Evolutionary conservation across 106 monocot genomes (phyloP), one percentile per base, ranked within the genome.

Genomic region (Allium fistulosum): DNA sequence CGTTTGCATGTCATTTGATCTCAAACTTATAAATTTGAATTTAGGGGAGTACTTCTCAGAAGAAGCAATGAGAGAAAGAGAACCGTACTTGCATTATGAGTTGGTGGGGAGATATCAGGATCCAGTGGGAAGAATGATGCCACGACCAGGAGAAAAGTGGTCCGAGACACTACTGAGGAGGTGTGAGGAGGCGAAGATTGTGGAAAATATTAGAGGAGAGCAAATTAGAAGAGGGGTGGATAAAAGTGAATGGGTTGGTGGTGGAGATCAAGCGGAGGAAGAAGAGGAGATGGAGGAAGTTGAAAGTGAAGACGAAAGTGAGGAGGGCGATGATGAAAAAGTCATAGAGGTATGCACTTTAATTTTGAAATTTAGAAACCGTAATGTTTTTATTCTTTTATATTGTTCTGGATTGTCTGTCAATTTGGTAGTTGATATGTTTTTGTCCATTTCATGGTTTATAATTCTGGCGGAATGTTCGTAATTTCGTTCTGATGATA

Each of bases 11-110:
- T 37, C 37, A 37, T 2, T 37, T 37, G 37, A 2, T 37, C 37
- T 37, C 37, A 2, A 37, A 37, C 37, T 37, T 37, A 37, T 37
- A 37, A 37, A 37, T 37, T 37, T 37, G 37, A 37, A 37, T 37
- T 37, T 37, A 0, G 97, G 92, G 72, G 89, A 84, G 46, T 97
- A 97, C 61, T 97, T 97, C 71, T 89, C 92, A 0, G 97, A 97
- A 79, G 92, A 90, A 9, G 82, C 89, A 2, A 99, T 99, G 97
- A 62, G 92, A 70, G 92, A 92, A 77, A 74, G 97, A 62, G 97
- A 99, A 66, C 90, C 97, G 8, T 99, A 90, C 71, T 66, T 99
- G 48, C 97, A 99, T 57, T 76, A 99, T 45, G 84, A 93, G 70
- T 85, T 84, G 27, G 48, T 90, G 6, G 97, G 97, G 46, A 87